Evolutionary conservation across 2,329 filamentous ascomycete species (phyloP).

Genomic region (Cladophialophora chaetospira): DNA sequence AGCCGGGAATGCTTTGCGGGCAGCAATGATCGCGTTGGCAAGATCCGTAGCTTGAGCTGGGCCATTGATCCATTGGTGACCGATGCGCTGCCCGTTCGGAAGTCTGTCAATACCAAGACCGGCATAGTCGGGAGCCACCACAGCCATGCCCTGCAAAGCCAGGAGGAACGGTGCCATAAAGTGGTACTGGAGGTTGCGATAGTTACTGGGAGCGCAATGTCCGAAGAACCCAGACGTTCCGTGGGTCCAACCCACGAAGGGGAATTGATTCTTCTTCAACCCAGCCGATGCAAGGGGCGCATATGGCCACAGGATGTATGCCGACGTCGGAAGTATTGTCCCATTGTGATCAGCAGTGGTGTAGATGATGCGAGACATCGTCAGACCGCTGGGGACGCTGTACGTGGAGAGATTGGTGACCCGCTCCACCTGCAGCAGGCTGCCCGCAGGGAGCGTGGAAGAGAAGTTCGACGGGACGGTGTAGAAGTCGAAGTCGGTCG

Average conservation of each 20-base stretch:
- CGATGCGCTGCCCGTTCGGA: neutral
- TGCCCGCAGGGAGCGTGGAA: conserved; percentile 37
- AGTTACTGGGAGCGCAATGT: conserved; percentile 45
- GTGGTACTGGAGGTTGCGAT: conserved; percentile 47
- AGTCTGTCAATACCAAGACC: conserved; percentile 45
- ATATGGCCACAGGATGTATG: conserved; percentile 55
- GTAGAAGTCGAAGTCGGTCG: conserved; percentile 47
- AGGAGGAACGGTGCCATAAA: conserved; percentile 45
- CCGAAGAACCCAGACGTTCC: conserved; percentile 48
- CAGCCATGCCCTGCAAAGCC: conserved; percentile 47
- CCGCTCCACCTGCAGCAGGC: conserved; percentile 45
- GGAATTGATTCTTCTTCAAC: conserved; percentile 24
- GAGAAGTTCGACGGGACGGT: conserved; percentile 32
- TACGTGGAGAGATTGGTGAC: conserved; percentile 41
- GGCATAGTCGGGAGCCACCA: conserved; percentile 50
- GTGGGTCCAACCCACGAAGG: conserved; percentile 49
- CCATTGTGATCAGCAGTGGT: conserved; percentile 50
- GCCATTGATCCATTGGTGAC: conserved; percentile 42
- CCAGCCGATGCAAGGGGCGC: conserved; percentile 25
- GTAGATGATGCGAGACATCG: conserved; percentile 55
- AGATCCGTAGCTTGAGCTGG: conserved; percentile 48
- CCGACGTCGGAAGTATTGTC: conserved; percentile 51
- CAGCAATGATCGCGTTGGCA: conserved; percentile 47
- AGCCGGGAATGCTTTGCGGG: conserved; percentile 43
- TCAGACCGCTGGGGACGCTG: conserved; percentile 45